Conservation (phyloP, 2,329 filamentous ascomycete genomes). For the Penicillium sp. region DNA sequence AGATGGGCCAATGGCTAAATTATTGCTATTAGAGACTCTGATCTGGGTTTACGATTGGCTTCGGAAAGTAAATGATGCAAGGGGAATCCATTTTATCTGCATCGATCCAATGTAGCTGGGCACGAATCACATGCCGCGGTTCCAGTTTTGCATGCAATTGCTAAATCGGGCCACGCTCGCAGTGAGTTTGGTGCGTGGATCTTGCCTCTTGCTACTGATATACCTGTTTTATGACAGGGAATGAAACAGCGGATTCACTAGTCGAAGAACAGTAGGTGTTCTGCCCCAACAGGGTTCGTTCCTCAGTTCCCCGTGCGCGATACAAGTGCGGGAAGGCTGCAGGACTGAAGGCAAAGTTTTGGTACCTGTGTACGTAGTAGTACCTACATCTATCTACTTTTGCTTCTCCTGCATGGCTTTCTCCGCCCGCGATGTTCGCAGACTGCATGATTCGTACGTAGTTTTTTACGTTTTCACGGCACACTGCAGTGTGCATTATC, state of each 20-base stretch:
- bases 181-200: constrained; percentile 29
- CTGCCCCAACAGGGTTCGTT: constrained; percentile 9
- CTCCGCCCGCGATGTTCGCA: constrained; percentile 7
- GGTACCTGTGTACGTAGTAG: constrained; percentile 7
- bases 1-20: constrained; percentile 8
- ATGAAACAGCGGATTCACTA: constrained; percentile 2
- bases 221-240: constrained; percentile 33
- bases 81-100: constrained; percentile 27
- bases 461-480: neutral
- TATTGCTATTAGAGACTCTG: neutral
- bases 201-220: constrained; percentile 19
- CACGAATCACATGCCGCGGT: constrained; percentile 34
- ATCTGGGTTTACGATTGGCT: constrained; percentile 22
- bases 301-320: constrained; percentile 7
- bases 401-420: constrained; percentile 13
- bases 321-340: neutral
- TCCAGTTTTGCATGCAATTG: constrained; percentile 10
- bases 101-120: constrained; percentile 25
- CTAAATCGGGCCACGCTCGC: constrained; percentile 19
- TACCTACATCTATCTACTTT: neutral
- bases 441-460: neutral
- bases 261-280: neutral
- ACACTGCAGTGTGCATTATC: neutral
- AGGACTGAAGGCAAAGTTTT: neutral
- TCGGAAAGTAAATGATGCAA: constrained; percentile 33